Conservation (phyloP, 1,284 basidiomycete genomes). For the Anthracocystis panici-leucophaei region DNA sequence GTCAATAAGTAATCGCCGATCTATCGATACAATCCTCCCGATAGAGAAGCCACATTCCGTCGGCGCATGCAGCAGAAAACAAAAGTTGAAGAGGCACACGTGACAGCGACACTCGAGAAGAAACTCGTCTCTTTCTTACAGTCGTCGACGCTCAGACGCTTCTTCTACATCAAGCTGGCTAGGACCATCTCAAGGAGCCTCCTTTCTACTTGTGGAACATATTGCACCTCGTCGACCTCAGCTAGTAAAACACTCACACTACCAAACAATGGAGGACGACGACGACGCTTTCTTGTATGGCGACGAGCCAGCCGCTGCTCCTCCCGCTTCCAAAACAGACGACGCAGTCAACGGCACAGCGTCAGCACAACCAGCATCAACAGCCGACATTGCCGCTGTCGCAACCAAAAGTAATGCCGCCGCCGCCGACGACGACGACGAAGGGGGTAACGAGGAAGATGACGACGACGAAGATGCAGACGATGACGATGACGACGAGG, state of each 20-base stretch:
- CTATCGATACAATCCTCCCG: too few species aligned
- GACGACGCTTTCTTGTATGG: conserved; percentile 61
- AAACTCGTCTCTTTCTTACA: not conserved
- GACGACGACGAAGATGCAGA: conserved; percentile 63
- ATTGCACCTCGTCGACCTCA: too few species aligned
- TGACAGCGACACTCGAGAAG: not conserved
- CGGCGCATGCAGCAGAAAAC: not conserved
- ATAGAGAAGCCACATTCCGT: too few species aligned
- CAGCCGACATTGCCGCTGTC: conserved; percentile 22
- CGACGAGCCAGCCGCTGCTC: conserved; percentile 36
- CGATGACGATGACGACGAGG: conserved; percentile 69
- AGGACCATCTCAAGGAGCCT: too few species aligned
- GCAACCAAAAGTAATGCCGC: conserved; percentile 64
- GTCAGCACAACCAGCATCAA: not conserved
- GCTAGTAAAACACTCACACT: not conserved
- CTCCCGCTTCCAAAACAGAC: conserved; percentile 10
- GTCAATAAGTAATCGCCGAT: too few species aligned
- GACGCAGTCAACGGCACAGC: conserved; percentile 13
- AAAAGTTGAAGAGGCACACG: not conserved
- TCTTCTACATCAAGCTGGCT: not conserved
- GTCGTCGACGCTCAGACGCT: conserved; percentile 6
- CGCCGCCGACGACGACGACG: conserved; percentile 70
- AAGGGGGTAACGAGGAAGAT: conserved; percentile 70
- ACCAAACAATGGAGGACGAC: conserved; percentile 50
- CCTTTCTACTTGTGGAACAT: not conserved